Evolutionary conservation across 768 basidiomycete genomes (phyloP).

Genomic region (Leccinum pellstonianum): DNA sequence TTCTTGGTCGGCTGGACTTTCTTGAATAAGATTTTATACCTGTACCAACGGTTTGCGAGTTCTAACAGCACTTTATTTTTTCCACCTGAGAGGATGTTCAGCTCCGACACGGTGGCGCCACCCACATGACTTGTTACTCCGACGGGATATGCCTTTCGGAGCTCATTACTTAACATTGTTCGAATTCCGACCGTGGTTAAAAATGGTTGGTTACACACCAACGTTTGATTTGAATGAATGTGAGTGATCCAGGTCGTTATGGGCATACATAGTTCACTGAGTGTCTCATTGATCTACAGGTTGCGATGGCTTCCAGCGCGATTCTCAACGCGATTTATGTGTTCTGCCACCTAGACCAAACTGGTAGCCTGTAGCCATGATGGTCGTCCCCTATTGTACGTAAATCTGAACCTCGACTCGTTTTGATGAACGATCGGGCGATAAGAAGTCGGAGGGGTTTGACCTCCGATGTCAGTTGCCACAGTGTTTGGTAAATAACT

Average conservation of each 20-base stretch:
- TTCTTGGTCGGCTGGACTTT: background rate
- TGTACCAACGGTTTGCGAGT: background rate
- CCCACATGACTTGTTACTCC: background rate
- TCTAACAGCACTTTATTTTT: background rate
- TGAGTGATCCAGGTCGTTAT: background rate
- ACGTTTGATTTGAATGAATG: background rate
- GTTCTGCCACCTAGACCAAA: background rate
- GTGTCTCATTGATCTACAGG: background rate
- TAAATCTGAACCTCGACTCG: background rate
- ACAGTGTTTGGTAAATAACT: background rate
- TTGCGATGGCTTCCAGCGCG: too few species aligned
- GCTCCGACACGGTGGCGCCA: background rate
- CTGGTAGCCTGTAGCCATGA: background rate
- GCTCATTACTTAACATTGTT: background rate
- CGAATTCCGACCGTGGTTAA: background rate
- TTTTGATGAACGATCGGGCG: constrained; percentile 5
- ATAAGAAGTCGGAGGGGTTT: constrained; percentile 25
- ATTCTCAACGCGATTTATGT: background rate
- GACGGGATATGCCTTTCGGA: background rate
- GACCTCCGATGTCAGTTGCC: constrained; percentile 21
- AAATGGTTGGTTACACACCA: background rate
- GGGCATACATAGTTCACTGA: background rate
- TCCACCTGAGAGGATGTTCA: background rate
- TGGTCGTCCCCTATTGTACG: background rate
- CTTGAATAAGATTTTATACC: background rate